phyloP scores from a whole-genome alignment of 1,284 basidiomycete genomes.

The Uromyces viciae-fabae region DNA sequence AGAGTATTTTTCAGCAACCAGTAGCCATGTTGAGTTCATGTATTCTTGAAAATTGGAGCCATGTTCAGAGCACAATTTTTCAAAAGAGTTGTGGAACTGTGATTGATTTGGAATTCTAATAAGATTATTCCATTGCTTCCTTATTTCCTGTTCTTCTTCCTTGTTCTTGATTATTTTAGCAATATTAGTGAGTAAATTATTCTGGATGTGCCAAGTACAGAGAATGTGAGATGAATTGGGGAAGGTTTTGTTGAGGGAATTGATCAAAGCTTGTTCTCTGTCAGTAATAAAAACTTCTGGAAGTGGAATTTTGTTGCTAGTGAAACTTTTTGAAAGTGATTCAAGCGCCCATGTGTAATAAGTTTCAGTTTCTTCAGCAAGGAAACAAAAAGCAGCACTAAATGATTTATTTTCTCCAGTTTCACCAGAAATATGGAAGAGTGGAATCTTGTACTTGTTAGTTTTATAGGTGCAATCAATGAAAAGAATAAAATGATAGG shows the following conservation, averaged over 20 bases:
- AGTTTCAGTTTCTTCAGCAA: background rate
- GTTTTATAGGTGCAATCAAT: background rate
- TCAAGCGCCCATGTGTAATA: background rate
- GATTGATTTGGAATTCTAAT: no score
- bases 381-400: background rate
- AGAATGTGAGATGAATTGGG: background rate
- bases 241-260: background rate
- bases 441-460: background rate
- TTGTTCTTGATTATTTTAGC: no score
- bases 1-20: no score
- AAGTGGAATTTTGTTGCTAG: background rate
- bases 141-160: no score
- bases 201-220: background rate
- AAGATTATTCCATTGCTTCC: no score
- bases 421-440: background rate
- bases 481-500: background rate
- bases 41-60: no score
- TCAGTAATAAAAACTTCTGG: background rate
- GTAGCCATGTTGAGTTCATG: no score
- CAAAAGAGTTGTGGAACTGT: no score
- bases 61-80: no score
- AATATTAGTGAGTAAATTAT: background rate
- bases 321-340: background rate
- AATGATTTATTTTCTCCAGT: background rate
- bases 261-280: background rate